Evolutionary conservation across 106 monocot species (phyloP).

Genomic region (Ottelia alismoides): DNA sequence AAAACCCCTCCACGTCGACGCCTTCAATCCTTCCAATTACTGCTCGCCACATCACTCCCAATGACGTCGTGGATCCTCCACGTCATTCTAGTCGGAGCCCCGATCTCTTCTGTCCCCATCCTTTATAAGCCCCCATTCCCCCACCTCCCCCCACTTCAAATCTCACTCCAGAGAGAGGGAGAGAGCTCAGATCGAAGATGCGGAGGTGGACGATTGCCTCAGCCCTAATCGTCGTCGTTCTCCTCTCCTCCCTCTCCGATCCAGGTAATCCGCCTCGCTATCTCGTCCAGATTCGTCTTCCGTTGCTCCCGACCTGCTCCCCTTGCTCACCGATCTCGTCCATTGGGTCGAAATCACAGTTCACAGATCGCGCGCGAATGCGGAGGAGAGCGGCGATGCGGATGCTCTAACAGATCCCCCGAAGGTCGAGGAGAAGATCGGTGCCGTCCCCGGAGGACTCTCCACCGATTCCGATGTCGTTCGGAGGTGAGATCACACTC

Average conservation of each 20-base stretch:
- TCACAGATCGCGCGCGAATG: constrained; percentile 59
- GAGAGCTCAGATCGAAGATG: background rate
- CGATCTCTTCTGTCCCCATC: background rate
- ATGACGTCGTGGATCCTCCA: constrained; percentile 10
- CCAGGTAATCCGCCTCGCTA: constrained; percentile 5
- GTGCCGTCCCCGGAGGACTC: constrained; percentile 67
- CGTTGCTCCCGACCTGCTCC: background rate
- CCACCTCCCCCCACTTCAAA: background rate
- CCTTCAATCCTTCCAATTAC: background rate
- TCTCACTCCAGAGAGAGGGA: background rate
- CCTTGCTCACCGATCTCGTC: background rate
- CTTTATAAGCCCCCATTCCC: constrained; percentile 3
- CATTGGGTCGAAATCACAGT: constrained; percentile 13
- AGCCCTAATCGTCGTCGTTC: constrained; percentile 7
- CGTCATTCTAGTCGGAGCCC: background rate
- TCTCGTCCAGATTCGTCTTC: no score
- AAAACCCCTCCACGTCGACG: constrained; percentile 4
- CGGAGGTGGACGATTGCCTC: constrained; percentile 18
- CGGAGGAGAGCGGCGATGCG: constrained; percentile 35
- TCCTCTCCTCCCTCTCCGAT: constrained; percentile 15
- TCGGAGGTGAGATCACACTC: no score
- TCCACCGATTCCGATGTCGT: constrained; percentile 91
- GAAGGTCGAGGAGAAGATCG: constrained; percentile 93
- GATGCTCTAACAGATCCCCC: constrained; percentile 70
- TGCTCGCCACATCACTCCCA: constrained; percentile 5